Base-by-base conservation (phyloP, 2,329 filamentous ascomycete species). In the Cadophora gregata region DNA sequence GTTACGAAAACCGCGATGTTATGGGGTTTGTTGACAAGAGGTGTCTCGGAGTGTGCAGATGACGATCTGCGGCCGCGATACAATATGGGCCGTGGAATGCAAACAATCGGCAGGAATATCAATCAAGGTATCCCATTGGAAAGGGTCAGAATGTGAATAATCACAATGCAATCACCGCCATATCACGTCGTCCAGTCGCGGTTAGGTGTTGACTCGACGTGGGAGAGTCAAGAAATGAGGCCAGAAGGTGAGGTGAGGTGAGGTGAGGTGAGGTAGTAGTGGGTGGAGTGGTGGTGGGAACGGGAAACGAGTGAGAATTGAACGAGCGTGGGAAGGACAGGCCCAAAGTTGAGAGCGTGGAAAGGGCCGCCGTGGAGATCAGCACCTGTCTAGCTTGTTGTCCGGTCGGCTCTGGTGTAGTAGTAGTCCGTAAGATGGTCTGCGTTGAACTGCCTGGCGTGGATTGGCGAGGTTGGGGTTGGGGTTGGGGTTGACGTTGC, bases 111-210 rank as follows among this genome's bases (percentile, higher is more conserved):
- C 56, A 16, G 65, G 68, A 65, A 71, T 69, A 71, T 72, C 72
- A 73, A 71, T 67, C 63, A 70, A 70, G 69, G 65, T 71, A 69
- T 74, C 72, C 72, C 71, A 73, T 73, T 68, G 70, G 72, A 67
- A 70, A 62, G 68, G 59, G 21, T 48, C 27, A 48, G 58, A 24
- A 36, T 48, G 38, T 61, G 67, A 67, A 62, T 62, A 53, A 42
- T 69, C 66, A 69, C 7, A 36, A 36, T 63, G 63, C 67, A 67
- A 66, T 67, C 67, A 70, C 65, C 25, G 66, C 68, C 70, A 71
- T 67, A 42, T 60, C 68, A 69, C 16, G n/a, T 21, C 24, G 48
- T 47, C 31, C 21, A 24, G 24, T 59, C 25, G 62, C 24, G 16
- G 14, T 7, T 21, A 9, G 63, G 7, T 14, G 19, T 58, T 45